Conservation (phyloP, 2,329 filamentous ascomycete genomes). For the Fusarium musae region DNA sequence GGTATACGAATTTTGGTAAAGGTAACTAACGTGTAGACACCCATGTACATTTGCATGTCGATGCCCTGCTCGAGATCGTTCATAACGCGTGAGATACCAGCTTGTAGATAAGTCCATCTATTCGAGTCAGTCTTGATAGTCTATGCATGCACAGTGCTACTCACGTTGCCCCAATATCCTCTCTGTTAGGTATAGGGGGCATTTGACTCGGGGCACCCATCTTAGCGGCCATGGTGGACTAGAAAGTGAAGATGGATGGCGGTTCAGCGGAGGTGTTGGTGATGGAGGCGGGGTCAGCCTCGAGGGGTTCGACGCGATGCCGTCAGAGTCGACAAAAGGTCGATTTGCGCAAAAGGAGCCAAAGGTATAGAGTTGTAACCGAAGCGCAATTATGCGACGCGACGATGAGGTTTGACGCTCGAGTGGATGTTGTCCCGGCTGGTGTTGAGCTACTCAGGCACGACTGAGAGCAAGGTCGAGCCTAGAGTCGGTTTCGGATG, state of each 20-base stretch:
- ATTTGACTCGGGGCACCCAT: constrained; percentile 56
- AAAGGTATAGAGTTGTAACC: background rate
- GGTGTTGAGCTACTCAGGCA: constrained; percentile 18
- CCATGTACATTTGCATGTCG: constrained; percentile 98
- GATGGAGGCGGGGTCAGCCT: constrained; percentile 42
- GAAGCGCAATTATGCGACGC: background rate
- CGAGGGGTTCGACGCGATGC: constrained; percentile 42
- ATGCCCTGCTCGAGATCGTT: constrained; percentile 89
- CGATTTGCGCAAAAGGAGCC: background rate
- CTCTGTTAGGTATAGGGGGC: constrained; percentile 69
- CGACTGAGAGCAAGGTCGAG: constrained; percentile 5
- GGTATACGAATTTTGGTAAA: background rate
- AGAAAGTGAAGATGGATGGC: constrained; percentile 23
- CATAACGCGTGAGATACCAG: constrained; percentile 93
- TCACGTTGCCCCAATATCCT: constrained; percentile 67
- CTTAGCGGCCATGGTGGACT: constrained; percentile 49
- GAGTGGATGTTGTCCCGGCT: constrained; percentile 11
- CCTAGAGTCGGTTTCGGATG: constrained; percentile 9
- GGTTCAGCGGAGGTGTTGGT: constrained; percentile 31
- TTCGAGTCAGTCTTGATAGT: constrained; percentile 37
- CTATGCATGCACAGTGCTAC: constrained; percentile 19
- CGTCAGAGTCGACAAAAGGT: constrained; percentile 30
- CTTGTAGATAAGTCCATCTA: constrained; percentile 91
- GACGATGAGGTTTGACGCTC: background rate
- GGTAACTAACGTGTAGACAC: constrained; percentile 81